A percentile compares a stretch with the other conserved stretches of the same genome.
Evolutionary conservation across 2,329 filamentous ascomycete species (phyloP).

Genomic region (Calonectria montana): DNA sequence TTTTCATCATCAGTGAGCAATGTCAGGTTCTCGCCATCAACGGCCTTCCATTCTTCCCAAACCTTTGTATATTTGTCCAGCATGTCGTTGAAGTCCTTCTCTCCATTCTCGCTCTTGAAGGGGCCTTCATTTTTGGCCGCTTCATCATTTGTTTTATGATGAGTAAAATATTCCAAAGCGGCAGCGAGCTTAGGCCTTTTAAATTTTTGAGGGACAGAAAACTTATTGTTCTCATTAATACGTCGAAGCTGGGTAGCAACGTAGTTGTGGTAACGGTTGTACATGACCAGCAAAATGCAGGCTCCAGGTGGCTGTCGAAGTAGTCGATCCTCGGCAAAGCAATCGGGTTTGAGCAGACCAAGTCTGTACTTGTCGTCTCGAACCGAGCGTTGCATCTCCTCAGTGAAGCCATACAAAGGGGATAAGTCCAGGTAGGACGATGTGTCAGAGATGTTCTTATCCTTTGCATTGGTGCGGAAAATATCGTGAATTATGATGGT

Average conservation of each 20-base stretch:
- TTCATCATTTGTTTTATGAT: too few species aligned
- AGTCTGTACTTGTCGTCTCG: constrained; percentile 47
- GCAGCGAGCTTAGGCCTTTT: neutral
- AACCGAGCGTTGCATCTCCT: constrained; percentile 47
- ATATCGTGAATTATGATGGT: constrained; percentile 65
- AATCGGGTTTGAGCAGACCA: constrained; percentile 63
- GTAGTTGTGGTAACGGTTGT: constrained; percentile 84
- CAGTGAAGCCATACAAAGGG: constrained; percentile 54
- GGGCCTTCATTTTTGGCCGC: neutral
- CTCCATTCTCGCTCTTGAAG: neutral
- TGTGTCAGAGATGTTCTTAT: constrained; percentile 45
- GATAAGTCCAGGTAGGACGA: constrained; percentile 61
- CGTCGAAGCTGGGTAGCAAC: constrained; percentile 74
- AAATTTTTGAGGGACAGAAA: constrained; percentile 39
- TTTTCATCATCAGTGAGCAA: neutral
- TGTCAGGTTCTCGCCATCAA: neutral
- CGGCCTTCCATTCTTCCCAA: neutral
- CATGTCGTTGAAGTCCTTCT: neutral
- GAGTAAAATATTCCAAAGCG: neutral
- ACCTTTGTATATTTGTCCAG: neutral
- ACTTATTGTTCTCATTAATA: constrained; percentile 57
- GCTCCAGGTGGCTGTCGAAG: constrained; percentile 75
- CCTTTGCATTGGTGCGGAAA: constrained; percentile 51
- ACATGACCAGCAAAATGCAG: constrained; percentile 77
- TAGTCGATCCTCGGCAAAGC: constrained; percentile 73